These are phyloP conservation scores for Isatis tinctoria DNA, from an alignment of 345 rosid genomes.

Conservation along the genomic window DNA sequence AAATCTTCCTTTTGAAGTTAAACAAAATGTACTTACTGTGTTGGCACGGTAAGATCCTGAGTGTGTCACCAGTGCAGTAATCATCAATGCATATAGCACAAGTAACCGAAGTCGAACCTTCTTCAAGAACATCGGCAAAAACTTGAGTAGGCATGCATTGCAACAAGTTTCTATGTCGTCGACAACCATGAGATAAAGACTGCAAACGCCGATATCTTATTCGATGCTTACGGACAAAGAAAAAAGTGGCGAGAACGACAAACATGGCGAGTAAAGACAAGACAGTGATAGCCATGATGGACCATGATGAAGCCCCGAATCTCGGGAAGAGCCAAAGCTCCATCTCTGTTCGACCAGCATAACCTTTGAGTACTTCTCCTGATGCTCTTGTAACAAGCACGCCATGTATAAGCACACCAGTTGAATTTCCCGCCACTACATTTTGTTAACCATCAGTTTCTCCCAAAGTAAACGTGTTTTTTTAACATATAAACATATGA, in stretches of 20 bases:
- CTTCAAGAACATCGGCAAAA: slow-evolving; percentile 61
- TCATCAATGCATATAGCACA: slow-evolving; percentile 89
- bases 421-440: slow-evolving; percentile 73
- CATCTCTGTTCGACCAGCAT: slow-evolving; percentile 44
- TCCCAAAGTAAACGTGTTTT: neutral
- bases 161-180: slow-evolving; percentile 52
- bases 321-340: slow-evolving; percentile 67
- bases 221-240: slow-evolving; percentile 66
- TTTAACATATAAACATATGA: neutral
- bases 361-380: slow-evolving; percentile 51
- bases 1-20: neutral
- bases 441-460: neutral
- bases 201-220: slow-evolving; percentile 49
- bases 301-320: slow-evolving; percentile 71
- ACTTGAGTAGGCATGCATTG: slow-evolving; percentile 71
- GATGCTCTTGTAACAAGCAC: slow-evolving; percentile 63
- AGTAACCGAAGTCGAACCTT: slow-evolving; percentile 62
- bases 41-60: slow-evolving; percentile 66
- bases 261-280: slow-evolving; percentile 68
- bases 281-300: slow-evolving; percentile 73
- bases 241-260: slow-evolving; percentile 68
- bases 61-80: slow-evolving; percentile 73
- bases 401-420: slow-evolving; percentile 65
- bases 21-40: slow-evolving; percentile 53
- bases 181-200: slow-evolving; percentile 30